Percentiles rank a stretch among this genome's conserved stretches.
These are phyloP conservation scores for Stenogyne calaminthoides DNA, from an alignment of 305 asterid genomes.

Conservation along the genomic window DNA sequence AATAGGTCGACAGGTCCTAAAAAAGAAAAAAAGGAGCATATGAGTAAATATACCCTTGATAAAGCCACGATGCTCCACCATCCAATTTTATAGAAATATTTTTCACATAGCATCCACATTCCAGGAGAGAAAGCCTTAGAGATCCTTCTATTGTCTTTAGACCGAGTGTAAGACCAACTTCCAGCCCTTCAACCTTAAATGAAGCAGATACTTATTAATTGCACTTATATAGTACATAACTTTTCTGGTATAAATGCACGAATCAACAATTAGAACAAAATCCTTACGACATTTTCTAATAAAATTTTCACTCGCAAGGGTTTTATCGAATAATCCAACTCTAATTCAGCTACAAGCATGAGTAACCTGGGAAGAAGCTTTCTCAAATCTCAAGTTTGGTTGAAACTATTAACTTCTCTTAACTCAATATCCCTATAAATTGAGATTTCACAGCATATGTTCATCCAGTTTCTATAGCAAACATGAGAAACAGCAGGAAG, in stretches of 20 bases:
- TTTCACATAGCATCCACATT: slow-evolving; percentile 81
- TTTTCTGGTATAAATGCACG: neutral
- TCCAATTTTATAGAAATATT: slow-evolving; percentile 68
- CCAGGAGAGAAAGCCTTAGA: slow-evolving; percentile 64
- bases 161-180: slow-evolving; percentile 62
- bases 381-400: neutral
- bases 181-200: slow-evolving; percentile 82
- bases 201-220: slow-evolving; percentile 21
- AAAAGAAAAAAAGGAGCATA: slow-evolving; percentile 12
- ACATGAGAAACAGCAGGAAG: neutral
- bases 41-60: slow-evolving; percentile 72
- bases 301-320: neutral
- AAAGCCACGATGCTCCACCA: slow-evolving; percentile 98
- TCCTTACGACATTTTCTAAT: slow-evolving; percentile 6
- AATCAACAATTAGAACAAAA: slow-evolving; percentile 11
- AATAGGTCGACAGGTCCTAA: neutral
- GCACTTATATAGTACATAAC: neutral
- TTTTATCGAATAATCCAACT: neutral
- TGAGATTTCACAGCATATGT: neutral
- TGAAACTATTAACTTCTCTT: neutral
- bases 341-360: neutral
- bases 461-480: neutral
- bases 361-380: neutral
- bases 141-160: slow-evolving; percentile 66
- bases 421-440: neutral